These are phyloP conservation scores for Aeminium ludgeri DNA, from an alignment of 495 filamentous ascomycete genomes.

Conservation along the genomic window DNA sequence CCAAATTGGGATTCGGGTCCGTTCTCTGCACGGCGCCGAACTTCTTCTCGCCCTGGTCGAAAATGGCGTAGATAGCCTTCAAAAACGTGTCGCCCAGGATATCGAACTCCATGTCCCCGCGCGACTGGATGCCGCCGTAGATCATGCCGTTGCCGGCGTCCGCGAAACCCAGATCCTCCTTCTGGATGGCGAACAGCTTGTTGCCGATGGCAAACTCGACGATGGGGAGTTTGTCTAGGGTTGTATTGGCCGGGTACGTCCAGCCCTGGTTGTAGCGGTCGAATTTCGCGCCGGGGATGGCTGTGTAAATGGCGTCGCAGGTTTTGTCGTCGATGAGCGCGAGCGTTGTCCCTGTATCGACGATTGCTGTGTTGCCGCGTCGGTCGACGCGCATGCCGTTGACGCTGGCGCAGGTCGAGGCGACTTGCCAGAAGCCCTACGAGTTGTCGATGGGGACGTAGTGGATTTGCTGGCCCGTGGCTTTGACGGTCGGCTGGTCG, in stretches of 20 bases:
- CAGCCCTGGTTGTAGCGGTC: slow-evolving; percentile 50
- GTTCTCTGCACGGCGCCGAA: too few relatives aligned
- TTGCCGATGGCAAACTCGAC: slow-evolving; percentile 53
- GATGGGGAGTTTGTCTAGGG: slow-evolving; percentile 41
- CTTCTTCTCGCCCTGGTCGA: too few relatives aligned
- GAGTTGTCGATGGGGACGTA: slow-evolving; percentile 53
- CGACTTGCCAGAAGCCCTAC: slow-evolving; percentile 57
- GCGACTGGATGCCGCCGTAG: slow-evolving; percentile 62
- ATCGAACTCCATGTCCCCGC: slow-evolving; percentile 49
- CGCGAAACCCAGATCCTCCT: slow-evolving; percentile 55
- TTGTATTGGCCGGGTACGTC: slow-evolving; percentile 43
- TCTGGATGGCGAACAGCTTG: slow-evolving; percentile 49
- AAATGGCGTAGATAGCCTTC: slow-evolving; percentile 48
- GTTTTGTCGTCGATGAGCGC: slow-evolving; percentile 50
- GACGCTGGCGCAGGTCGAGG: slow-evolving; percentile 41
- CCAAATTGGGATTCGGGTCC: too few relatives aligned
- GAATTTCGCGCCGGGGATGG: slow-evolving; percentile 42
- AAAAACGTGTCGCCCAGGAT: slow-evolving; percentile 60
- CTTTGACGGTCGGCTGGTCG: slow-evolving; percentile 37
- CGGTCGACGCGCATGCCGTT: slow-evolving; percentile 40
- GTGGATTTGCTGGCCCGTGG: slow-evolving; percentile 38
- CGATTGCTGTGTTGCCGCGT: slow-evolving; percentile 52
- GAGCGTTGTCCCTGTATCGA: slow-evolving; percentile 63
- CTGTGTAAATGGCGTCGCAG: slow-evolving; percentile 50
- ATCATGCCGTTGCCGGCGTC: slow-evolving; percentile 35